Base-by-base conservation (phyloP, 2,329 filamentous ascomycete genomes). In the Bipolaris bicolor region DNA sequence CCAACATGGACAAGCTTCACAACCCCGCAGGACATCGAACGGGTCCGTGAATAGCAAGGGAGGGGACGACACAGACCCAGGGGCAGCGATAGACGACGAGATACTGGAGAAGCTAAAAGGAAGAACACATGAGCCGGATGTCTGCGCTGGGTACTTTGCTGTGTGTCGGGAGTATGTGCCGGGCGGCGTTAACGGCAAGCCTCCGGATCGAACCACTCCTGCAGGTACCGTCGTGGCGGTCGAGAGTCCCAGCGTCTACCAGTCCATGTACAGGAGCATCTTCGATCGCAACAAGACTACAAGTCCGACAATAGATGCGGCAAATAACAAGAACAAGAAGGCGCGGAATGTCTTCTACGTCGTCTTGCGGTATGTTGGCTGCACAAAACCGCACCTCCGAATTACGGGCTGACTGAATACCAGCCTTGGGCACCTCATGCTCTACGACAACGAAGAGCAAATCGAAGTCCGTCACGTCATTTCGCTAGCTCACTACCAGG, bases 391-490 rank as follows among this genome's bases (percentile, higher is more conserved):
- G 18, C 33, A 3, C 11, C 2, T 29, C 4, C 13, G 9, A 10
- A 15, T 10, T 31, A 18, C 48, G 43, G 48, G 29, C 63, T 70
- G 50, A 71, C 20, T 22, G 7, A 10, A 52, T 18, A 24, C 18
- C 18, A 74, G 70, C 33, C 66, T 97, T 77, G 93, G 94, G 36
- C 93, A 98, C 74, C 80, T 99, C 49, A 97, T 99, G 91, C 86
- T 99, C 9, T 99, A 97, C 76, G 95, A 99, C 74, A 93, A 98
- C 71, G 88, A 92, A 51, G 92, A 96, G 66, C 93, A 98, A 76
- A 84, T 97, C 66, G 95, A 99, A 77, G 95, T 99, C 15, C 90
- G 94, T 62, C 92, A 98, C 78, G 95, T 99, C 52, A 91, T 99
- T 55, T 97, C 93, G 0, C 84, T 99, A 9, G 90, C 91, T 33